Conservation (phyloP, 352 stramenopile species). For the Phytophthora sp. region DNA sequence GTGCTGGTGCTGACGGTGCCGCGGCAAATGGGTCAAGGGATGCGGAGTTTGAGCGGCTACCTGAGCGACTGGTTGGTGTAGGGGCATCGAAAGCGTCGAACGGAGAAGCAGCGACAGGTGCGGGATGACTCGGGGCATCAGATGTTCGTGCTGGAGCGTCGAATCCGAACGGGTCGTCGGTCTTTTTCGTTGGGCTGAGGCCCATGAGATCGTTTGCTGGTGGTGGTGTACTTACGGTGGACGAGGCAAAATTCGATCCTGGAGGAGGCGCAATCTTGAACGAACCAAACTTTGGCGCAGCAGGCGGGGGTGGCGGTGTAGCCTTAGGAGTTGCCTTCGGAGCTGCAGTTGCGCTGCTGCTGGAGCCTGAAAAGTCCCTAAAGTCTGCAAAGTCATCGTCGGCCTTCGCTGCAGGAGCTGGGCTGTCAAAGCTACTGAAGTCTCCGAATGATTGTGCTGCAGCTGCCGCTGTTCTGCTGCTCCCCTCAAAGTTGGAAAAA, state of each 20-base stretch:
- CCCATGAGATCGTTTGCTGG: constrained; percentile 70
- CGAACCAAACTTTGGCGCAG: constrained; percentile 49
- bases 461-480: constrained; percentile 35
- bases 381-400: constrained; percentile 54
- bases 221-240: constrained; percentile 23
- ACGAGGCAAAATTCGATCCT: constrained; percentile 49
- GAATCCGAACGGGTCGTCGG: constrained; percentile 63
- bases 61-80: constrained; percentile 27
- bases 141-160: constrained; percentile 37
- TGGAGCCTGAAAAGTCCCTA: constrained; percentile 53
- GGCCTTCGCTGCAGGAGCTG: constrained; percentile 24
- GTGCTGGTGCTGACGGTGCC: constrained; percentile 9
- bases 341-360: constrained; percentile 12
- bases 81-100: constrained; percentile 47
- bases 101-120: constrained; percentile 31
- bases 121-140: constrained; percentile 12
- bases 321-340: constrained; percentile 37
- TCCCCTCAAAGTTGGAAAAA: constrained; percentile 74
- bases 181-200: constrained; percentile 54
- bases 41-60: constrained; percentile 23
- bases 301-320: constrained; percentile 23
- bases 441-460: constrained; percentile 37
- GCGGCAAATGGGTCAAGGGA: constrained; percentile 47
- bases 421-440: constrained; percentile 61
- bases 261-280: constrained; percentile 78